Base-by-base conservation (phyloP, 495 filamentous ascomycete species). In the Cenococcum geophilum region DNA sequence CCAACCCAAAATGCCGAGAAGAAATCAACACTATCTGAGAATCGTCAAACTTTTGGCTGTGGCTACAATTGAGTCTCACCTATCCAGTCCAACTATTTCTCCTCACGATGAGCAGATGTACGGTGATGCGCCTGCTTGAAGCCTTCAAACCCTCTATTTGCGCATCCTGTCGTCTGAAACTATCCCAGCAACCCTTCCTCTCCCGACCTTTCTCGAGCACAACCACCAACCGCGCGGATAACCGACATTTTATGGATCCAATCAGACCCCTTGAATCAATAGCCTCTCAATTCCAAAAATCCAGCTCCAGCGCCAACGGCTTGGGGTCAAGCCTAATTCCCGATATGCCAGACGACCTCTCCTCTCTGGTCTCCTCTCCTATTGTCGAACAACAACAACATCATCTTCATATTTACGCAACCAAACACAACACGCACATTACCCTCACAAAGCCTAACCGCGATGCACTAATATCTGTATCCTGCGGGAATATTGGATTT, bases 371-470 rank as follows among this genome's bases (percentile, higher is more conserved):
- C n/a, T n/a, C n/a, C n/a, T n/a, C n/a, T n/a, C n/a, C n/a, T n/a
- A n/a, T n/a, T n/a, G n/a, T n/a, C n/a, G 27, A 32, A 32, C 3
- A 32, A 32, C 27, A 32, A 32, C 27, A 6, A 32, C 86, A 93
- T 76, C 89, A 92, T 67, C 82, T 98, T 59, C 90, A 97, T 77
- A 79, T 98, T 72, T 95, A 84, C 74, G 71, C 84, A 37, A 83
- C 85, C 63, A 93, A 88, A 77, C 93, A 96, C 80, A 98, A 98
- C 77, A 89, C 88, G 12, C 88, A 97, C 71, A 80, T 98, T 72
- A 95, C 92, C 5, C 79, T 96, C 63, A 89, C 88, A 40, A 82
- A 82, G 66, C 92, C 92, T 16, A 86, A 92, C 59, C 85, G 89
- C 12, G 80, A 86, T 60, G 79, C 88, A 1, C 73, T 96, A 27